Percentiles rank a stretch among this genome's conserved stretches.
Evolutionary conservation across 345 rosid genomes (phyloP).

Genomic region (Aquilaria malaccensis): DNA sequence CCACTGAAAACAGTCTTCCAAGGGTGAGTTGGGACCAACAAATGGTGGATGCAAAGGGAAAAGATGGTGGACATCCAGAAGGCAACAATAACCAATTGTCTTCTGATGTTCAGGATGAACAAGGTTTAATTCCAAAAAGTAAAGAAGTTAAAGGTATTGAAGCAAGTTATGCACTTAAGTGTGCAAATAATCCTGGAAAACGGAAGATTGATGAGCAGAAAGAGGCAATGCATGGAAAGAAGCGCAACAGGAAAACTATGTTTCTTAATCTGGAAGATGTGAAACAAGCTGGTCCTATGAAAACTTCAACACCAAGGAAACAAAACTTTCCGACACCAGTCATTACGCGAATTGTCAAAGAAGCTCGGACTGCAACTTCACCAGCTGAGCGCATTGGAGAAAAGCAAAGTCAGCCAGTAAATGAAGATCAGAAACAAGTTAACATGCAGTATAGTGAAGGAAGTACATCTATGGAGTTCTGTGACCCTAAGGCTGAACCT

Average conservation of each 20-base stretch:
- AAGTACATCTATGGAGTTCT: constrained; percentile 34
- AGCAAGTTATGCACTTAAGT: constrained; percentile 66
- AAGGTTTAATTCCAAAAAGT: constrained; percentile 36
- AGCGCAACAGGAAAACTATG: constrained; percentile 87
- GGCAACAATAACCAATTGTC: constrained; percentile 30
- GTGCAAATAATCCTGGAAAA: constrained; percentile 63
- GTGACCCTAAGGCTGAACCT: constrained; percentile 51
- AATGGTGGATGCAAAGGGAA: constrained; percentile 35
- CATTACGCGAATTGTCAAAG: constrained; percentile 69
- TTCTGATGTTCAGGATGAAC: constrained; percentile 42
- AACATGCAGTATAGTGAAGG: constrained; percentile 52
- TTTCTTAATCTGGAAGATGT: constrained; percentile 89
- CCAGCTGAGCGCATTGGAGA: constrained; percentile 52
- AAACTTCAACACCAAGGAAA: constrained; percentile 73
- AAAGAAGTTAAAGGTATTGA: constrained; percentile 81
- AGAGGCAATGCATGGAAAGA: constrained; percentile 97
- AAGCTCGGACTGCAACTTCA: constrained; percentile 39
- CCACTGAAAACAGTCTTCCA: constrained; percentile 25
- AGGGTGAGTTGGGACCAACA: constrained; percentile 28
- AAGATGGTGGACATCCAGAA: constrained; percentile 33
- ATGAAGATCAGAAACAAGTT: constrained; percentile 57
- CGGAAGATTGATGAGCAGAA: constrained; percentile 88
- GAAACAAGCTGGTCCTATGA: constrained; percentile 77
- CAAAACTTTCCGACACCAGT: constrained; percentile 51
- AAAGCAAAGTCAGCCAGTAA: constrained; percentile 28